phyloP scores from a whole-genome alignment of 768 basidiomycete species.

The Suillus discolor region DNA sequence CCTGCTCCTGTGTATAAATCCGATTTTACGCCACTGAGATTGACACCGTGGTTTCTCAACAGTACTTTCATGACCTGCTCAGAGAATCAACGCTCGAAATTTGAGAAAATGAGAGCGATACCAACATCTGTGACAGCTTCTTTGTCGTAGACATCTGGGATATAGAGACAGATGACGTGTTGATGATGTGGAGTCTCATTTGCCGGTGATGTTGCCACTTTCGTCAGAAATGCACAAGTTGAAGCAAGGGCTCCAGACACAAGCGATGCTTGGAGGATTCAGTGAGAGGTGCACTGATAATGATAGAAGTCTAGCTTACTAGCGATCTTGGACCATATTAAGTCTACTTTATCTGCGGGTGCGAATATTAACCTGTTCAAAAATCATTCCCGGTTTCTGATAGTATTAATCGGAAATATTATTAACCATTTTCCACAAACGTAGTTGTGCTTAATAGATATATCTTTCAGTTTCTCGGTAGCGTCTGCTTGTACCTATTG shows the following conservation, averaged over 20 bases:
- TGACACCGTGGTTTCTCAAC: conserved; percentile 64
- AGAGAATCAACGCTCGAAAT: conserved; percentile 3
- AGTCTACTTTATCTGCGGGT: conserved; percentile 60
- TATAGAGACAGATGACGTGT: conserved; percentile 71
- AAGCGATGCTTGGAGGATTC: conserved; percentile 52
- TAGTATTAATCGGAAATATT: conserved; percentile 3
- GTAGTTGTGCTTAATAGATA: conserved; percentile 55
- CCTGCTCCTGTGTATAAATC: conserved; percentile 68
- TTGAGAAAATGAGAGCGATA: background rate
- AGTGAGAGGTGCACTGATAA: conserved; percentile 2
- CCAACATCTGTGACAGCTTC: conserved; percentile 54
- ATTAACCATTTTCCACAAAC: conserved; percentile 70
- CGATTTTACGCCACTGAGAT: conserved; percentile 70
- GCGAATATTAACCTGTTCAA: conserved; percentile 67
- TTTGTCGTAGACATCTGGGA: conserved; percentile 74
- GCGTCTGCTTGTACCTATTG: conserved; percentile 61
- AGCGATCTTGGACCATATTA: conserved; percentile 62
- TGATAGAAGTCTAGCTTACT: conserved; percentile 40
- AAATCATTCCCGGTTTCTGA: background rate
- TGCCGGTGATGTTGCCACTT: conserved; percentile 66
- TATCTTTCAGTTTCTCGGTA: conserved; percentile 56
- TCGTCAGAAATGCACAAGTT: conserved; percentile 57
- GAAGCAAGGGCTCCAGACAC: conserved; percentile 61
- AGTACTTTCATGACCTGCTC: conserved; percentile 66
- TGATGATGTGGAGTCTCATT: conserved; percentile 50